Base-by-base conservation (phyloP, 1,139 yeast species). In the Saccharomyces hybrid region DNA sequence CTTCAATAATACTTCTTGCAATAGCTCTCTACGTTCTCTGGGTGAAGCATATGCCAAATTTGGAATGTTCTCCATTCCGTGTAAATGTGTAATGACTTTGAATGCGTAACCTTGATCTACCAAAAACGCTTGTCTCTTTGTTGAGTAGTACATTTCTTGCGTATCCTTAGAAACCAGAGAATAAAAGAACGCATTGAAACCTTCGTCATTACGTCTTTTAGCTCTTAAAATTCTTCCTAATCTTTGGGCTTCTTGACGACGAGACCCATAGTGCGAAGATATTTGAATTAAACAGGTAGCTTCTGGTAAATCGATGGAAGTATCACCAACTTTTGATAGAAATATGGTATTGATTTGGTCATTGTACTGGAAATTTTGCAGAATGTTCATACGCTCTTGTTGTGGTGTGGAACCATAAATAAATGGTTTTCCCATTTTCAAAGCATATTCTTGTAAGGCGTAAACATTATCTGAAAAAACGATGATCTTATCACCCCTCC, bases 81-180 rank as follows among this genome's bases (percentile, higher is more conserved):
- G 93, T 58, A 95, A 76, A 74, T 93, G 99, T 0, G 99, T 95
- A 63, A 95, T 95, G 25, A 95, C 98, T 71, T 95, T 95, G 76
- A 95, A 95, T 0, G 99, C 98, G 70, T 95, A 95, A 59, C 99
- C 99, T 75, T 95, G 99, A 70, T 95, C 99, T 41, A 95, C 99
- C 71, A 95, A 78, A 67, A 95, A 95, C 1, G 99, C 99, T 73
- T 95, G 99, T 69, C 99, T 81, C 70, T 95, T 95, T 1, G 99
- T 93, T 0, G 98, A 91, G 69, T 95, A 95, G 71, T 89, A 95
- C 99, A 95, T 95, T 71, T 95, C 99, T 72, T 91, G 97, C 0
- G 99, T 95, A 69, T 95, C 99, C 69, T 95, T 95, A 1, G 97
- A 89, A 14, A 95, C 99, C 51, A 95, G 75, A 1, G 97, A 89